Evolutionary conservation across 2,329 filamentous ascomycete genomes (phyloP), one percentile per base, ranked within the genome.

Genomic region (Neofusicoccum cordaticola): DNA sequence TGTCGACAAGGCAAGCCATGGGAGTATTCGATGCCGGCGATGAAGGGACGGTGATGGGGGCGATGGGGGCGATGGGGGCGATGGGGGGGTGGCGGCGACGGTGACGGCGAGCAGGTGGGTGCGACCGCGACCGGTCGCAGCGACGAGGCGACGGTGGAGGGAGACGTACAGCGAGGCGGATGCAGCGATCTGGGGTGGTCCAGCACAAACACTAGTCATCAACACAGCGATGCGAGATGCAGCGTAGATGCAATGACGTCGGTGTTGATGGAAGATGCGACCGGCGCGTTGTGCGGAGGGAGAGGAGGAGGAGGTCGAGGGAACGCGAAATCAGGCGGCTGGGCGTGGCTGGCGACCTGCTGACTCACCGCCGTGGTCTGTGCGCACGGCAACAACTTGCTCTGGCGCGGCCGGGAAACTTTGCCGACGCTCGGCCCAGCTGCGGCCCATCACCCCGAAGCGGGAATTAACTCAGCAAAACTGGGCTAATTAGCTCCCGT

Each of bases 241-340:
- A 41, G 53, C 27, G 15, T 5, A 22, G 53, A 58, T 58, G 53
- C 15, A 39, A 58, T 58, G 39, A 58, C 53, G 53, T 58, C 53
- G 53, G 41, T 34, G 53, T 58, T 35, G 53, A 58, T 58, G 53
- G 44, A 58, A 58, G 53, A 44, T 44, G 53, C 53, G 53, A 58
- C 53, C 39, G 53, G 53, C 22, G 39, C 12, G 53, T 17, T 58
- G 53, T 34, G 37, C 15, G 22, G 39, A 4, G 22, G 9, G 53
- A 58, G 53, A 15, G 15, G 53, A 19, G 19, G 53, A 41, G 39
- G 39, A 31, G 39, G 39, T 11, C 37, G 53, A 58, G 53, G 37
- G 15, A 35, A 58, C 53, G 39, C 53, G 53, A 31, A 31, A 7
- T 31, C 27, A 31, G 27, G 27, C 27, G 27, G 27, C 27, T 31